phyloP scores from a whole-genome alignment of 2,329 filamentous ascomycete species.

The Diaporthe batatas region DNA sequence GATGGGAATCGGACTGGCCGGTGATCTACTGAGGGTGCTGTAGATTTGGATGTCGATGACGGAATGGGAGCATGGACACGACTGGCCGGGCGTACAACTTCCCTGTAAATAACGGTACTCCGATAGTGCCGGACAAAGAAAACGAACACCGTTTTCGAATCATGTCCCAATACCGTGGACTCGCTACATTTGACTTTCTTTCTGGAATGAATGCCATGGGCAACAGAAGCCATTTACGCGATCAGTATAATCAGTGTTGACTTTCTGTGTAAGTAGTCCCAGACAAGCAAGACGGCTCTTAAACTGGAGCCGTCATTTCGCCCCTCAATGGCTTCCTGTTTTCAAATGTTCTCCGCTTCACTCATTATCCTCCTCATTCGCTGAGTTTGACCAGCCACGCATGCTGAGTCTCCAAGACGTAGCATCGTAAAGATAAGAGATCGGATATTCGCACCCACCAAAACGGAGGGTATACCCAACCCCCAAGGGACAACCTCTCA shows the following conservation, averaged over 20 bases:
- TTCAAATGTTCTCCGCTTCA: not conserved
- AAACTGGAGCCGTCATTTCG: not conserved
- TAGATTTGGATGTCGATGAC: not conserved
- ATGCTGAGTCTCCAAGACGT: no score
- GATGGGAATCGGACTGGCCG: conserved; percentile 15
- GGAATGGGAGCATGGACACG: not conserved
- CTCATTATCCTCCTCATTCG: not conserved
- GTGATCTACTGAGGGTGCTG: not conserved
- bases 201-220: not conserved
- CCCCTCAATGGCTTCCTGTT: not conserved
- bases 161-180: not conserved
- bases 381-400: not conserved
- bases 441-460: no score
- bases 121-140: not conserved
- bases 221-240: not conserved
- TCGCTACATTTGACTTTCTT: not conserved
- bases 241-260: not conserved
- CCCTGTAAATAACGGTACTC: not conserved
- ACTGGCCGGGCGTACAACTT: not conserved
- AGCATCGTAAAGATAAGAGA: no score
- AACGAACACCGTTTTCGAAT: not conserved
- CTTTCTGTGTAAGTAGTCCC: not conserved
- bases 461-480: no score
- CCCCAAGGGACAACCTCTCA: no score
- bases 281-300: not conserved